Percentiles rank a stretch among this genome's conserved stretches.
Conservation (phyloP, 2,329 filamentous ascomycete genomes). For the Gaeumannomyces tritici region DNA sequence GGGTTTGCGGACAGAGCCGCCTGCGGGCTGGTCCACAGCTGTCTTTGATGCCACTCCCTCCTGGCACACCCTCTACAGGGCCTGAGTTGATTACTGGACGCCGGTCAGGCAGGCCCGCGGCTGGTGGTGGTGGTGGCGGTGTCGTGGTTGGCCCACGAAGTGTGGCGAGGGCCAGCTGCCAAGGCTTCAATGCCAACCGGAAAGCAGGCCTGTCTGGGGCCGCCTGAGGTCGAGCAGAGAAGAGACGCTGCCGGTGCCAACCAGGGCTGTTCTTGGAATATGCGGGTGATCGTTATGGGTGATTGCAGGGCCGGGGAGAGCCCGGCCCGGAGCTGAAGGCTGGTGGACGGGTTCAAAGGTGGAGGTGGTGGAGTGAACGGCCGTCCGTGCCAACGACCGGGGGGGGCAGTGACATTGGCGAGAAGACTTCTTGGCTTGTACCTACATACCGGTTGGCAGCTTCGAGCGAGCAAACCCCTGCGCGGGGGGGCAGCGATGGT, state of each 20-base stretch:
- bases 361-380: neutral
- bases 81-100: neutral
- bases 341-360: neutral
- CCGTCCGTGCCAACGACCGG: neutral
- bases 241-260: neutral
- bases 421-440: neutral
- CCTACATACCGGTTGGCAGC: neutral
- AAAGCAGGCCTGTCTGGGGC: neutral
- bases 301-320: neutral
- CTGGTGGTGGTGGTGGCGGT: neutral
- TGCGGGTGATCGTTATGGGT: neutral
- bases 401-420: neutral
- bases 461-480: neutral
- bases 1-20: constrained; percentile 1
- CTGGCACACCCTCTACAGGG: neutral
- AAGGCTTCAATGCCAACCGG: neutral
- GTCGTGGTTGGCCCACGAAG: neutral
- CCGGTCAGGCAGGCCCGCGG: neutral
- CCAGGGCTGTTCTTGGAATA: neutral
- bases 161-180: neutral
- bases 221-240: neutral
- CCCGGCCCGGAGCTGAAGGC: neutral
- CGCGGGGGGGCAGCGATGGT: neutral
- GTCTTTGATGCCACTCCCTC: neutral
- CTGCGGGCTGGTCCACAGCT: neutral